phyloP scores from a whole-genome alignment of 2,329 filamentous ascomycete genomes.

The Davidsoniella virescens region DNA sequence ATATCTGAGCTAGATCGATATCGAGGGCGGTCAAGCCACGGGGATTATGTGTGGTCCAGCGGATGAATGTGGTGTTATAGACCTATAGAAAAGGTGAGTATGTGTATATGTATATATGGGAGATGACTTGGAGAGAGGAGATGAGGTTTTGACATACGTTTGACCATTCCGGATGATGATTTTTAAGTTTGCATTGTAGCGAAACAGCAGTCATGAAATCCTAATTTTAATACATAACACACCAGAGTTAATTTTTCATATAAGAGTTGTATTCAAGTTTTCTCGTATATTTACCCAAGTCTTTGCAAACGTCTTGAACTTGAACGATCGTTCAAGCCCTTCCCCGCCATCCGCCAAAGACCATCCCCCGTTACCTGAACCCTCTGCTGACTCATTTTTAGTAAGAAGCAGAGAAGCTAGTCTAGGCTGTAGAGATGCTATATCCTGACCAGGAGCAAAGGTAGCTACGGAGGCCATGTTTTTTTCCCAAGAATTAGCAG shows the following conservation, averaged over 20 bases:
- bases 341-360: slow-evolving; percentile 31
- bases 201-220: slow-evolving; percentile 63
- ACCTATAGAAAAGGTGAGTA: slow-evolving; percentile 27
- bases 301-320: slow-evolving; percentile 49
- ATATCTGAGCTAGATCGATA: slow-evolving; percentile 42
- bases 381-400: slow-evolving; percentile 14
- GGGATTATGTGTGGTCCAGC: slow-evolving; percentile 58
- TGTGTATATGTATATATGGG: neutral
- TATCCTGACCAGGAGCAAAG: slow-evolving; percentile 32
- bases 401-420: slow-evolving; percentile 21
- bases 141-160: slow-evolving; percentile 33
- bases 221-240: neutral
- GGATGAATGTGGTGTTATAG: slow-evolving; percentile 53
- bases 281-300: slow-evolving; percentile 36
- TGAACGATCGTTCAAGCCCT: slow-evolving; percentile 43
- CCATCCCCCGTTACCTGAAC: slow-evolving; percentile 28
- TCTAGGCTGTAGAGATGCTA: slow-evolving; percentile 23
- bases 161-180: slow-evolving; percentile 63
- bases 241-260: neutral
- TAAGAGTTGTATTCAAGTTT: no score
- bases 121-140: neutral
- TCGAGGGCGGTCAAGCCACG: slow-evolving; percentile 49
- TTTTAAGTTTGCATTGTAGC: slow-evolving; percentile 48
- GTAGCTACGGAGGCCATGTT: neutral
- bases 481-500: neutral